These are phyloP conservation scores for Nakazawaea populi DNA, from an alignment of 805 yeast species.

Conservation along the genomic window DNA sequence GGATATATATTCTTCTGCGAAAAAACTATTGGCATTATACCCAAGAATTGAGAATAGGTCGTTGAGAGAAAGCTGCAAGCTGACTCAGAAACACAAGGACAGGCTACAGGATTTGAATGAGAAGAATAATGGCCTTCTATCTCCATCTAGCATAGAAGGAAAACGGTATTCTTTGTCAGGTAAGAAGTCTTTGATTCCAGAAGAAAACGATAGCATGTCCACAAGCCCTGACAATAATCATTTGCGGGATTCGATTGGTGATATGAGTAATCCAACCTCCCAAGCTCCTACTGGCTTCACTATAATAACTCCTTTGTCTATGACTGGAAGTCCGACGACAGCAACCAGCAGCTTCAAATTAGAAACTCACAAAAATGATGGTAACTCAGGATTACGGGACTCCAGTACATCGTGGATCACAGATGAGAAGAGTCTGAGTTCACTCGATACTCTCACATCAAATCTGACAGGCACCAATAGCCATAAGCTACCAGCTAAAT, in stretches of 20 bases:
- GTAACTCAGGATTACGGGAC: not conserved
- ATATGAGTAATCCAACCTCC: not conserved
- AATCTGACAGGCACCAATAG: not conserved
- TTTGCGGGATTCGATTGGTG: not conserved
- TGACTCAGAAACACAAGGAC: slow-evolving; percentile 14
- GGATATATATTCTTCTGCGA: slow-evolving; percentile 29
- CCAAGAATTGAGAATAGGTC: slow-evolving; percentile 27
- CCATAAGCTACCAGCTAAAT: not conserved
- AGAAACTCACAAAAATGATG: not conserved
- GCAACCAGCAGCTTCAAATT: slow-evolving; percentile 1
- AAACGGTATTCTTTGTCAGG: not conserved
- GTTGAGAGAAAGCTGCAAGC: slow-evolving; percentile 22
- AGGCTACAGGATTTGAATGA: not conserved
- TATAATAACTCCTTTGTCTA: slow-evolving; percentile 8
- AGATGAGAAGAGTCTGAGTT: not conserved
- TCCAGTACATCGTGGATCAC: not conserved
- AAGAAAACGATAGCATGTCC: not conserved
- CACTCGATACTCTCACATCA: not conserved
- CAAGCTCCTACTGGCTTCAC: not conserved
- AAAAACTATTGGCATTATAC: slow-evolving; percentile 24
- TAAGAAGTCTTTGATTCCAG: not conserved
- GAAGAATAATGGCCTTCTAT: slow-evolving; percentile 1
- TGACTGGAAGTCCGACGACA: slow-evolving; percentile 10
- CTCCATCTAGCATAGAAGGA: slow-evolving; percentile 8
- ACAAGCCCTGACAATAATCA: not conserved